phyloP scores from a whole-genome alignment of 2,329 filamentous ascomycete species.

The Thielaviopsis punctulata region DNA sequence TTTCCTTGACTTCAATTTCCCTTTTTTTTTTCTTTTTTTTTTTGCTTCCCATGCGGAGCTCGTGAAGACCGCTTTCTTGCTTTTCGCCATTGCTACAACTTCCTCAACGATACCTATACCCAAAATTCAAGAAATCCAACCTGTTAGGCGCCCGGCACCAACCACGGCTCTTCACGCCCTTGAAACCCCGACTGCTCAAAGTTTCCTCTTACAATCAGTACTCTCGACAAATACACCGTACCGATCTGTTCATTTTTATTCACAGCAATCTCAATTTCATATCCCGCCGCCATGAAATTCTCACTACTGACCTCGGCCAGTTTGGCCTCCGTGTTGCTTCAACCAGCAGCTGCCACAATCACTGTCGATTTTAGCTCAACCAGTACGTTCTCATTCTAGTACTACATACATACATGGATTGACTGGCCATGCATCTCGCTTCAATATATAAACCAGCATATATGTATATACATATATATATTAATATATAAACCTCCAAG shows the following conservation, averaged over 20 bases:
- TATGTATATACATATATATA: no score
- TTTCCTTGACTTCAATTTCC: neutral
- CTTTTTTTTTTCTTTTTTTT: neutral
- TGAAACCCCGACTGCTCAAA: neutral
- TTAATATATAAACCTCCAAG: no score
- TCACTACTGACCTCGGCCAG: constrained; percentile 7
- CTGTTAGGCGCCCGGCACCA: neutral
- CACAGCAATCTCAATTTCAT: neutral
- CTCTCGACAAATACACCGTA: neutral
- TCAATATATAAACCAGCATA: no score
- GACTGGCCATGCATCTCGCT: constrained; percentile 6
- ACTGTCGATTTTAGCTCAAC: constrained; percentile 19
- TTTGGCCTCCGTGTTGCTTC: constrained; percentile 7
- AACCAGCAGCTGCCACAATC: constrained; percentile 10
- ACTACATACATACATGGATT: neutral
- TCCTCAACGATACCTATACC: neutral
- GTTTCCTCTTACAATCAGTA: neutral
- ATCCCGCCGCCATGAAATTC: constrained; percentile 10
- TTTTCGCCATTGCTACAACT: neutral
- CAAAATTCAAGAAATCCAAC: neutral
- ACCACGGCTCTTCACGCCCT: neutral
- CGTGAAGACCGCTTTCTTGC: no score
- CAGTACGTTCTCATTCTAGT: constrained; percentile 4
- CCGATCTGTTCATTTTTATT: neutral
- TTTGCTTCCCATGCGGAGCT: neutral